phyloP scores from a whole-genome alignment of 306 rosid species.

The Albizia julibrissin region DNA sequence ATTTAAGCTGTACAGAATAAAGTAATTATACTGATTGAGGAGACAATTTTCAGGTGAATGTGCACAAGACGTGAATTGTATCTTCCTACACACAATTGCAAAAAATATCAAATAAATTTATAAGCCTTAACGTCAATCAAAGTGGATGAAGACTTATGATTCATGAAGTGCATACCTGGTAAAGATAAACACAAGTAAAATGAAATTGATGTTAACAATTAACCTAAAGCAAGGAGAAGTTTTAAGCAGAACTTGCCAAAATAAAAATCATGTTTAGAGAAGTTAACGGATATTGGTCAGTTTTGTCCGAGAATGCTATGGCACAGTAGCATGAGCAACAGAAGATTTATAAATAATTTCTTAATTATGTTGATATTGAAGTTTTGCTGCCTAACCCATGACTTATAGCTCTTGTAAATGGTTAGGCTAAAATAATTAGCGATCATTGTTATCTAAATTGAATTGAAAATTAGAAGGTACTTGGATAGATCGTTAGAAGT shows the following conservation, averaged over 20 bases:
- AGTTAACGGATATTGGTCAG: neutral
- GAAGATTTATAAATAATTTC: conserved; percentile 15
- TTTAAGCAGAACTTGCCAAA: neutral
- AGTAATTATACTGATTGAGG: neutral
- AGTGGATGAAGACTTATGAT: neutral
- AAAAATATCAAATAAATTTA: neutral
- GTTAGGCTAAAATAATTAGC: conserved; percentile 14
- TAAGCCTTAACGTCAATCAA: neutral
- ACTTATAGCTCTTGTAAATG: neutral
- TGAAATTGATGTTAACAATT: neutral
- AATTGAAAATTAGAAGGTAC: conserved; percentile 7
- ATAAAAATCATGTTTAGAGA: neutral
- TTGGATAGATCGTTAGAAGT: neutral
- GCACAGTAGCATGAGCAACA: neutral
- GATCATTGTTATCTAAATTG: conserved; percentile 1
- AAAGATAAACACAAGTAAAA: neutral
- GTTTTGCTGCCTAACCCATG: neutral
- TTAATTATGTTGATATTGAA: neutral
- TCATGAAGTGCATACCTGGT: neutral
- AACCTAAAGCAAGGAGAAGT: neutral
- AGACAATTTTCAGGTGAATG: neutral
- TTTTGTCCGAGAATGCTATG: neutral
- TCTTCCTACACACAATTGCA: neutral
- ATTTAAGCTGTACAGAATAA: neutral
- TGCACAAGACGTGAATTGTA: neutral